A percentile compares a stretch with the other conserved stretches of the same genome.
These are phyloP conservation scores for Lactifluus pinguis DNA, from an alignment of 768 basidiomycete species.

Conservation along the genomic window DNA sequence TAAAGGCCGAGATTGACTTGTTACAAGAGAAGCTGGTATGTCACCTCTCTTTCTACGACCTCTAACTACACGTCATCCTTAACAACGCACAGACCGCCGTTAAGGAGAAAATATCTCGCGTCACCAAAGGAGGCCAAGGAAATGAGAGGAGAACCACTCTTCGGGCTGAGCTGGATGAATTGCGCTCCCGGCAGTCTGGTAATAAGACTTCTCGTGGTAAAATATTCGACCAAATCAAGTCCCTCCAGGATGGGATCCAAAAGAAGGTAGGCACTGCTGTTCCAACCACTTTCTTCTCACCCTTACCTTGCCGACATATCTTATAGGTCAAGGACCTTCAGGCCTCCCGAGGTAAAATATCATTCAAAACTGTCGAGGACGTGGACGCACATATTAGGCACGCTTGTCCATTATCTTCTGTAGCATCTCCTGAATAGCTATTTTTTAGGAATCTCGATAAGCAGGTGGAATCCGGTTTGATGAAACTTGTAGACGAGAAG, in stretches of 20 bases:
- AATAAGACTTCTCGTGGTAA: constrained; percentile 65
- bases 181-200: constrained; percentile 71
- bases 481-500: constrained; percentile 95
- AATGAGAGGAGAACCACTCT: constrained; percentile 68
- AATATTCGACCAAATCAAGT: constrained; percentile 69
- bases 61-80: constrained; percentile 18
- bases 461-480: constrained; percentile 82
- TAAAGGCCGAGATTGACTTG: constrained; percentile 78
- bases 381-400: constrained; percentile 84
- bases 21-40: constrained; percentile 75
- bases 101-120: constrained; percentile 64
- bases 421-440: constrained; percentile 12
- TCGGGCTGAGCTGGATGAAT: constrained; percentile 68
- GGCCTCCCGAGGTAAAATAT: constrained; percentile 63
- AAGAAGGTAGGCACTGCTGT: constrained; percentile 54
- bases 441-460: constrained; percentile 63
- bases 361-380: constrained; percentile 76
- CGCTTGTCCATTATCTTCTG: constrained; percentile 22
- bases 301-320: neutral
- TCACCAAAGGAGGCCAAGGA: constrained; percentile 49
- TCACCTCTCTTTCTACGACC: constrained; percentile 14
- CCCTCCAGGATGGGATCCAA: constrained; percentile 64
- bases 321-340: constrained; percentile 79
- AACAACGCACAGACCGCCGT: constrained; percentile 44
- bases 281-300: neutral